phyloP scores from a whole-genome alignment of 1,139 yeast species.

The Lodderomyces elongisporus region DNA sequence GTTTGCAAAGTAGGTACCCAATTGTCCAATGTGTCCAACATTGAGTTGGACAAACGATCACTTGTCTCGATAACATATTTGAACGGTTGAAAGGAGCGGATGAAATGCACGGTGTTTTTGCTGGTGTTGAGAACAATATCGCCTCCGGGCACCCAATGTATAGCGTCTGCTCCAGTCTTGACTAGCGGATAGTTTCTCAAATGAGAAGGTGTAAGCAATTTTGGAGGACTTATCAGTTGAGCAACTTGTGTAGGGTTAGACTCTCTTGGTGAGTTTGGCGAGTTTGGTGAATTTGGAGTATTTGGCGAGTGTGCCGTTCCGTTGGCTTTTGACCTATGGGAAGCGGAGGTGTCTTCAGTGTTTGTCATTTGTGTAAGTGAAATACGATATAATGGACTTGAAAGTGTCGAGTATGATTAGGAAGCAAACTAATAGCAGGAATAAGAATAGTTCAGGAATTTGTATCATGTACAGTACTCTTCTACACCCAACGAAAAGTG shows the following conservation, averaged over 20 bases:
- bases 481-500: too few species aligned
- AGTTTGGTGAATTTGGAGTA: too few species aligned
- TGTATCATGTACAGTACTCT: too few species aligned
- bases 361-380: too few species aligned
- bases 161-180: slow-evolving; percentile 15
- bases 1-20: slow-evolving; percentile 33
- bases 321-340: too few species aligned
- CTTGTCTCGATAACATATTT: slow-evolving; percentile 22
- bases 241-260: too few species aligned
- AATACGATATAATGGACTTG: slow-evolving; percentile 9
- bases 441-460: slow-evolving; percentile 12
- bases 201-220: slow-evolving; percentile 14
- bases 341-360: too few species aligned
- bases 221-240: neutral
- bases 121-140: slow-evolving; percentile 8
- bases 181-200: slow-evolving; percentile 24
- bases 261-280: too few species aligned
- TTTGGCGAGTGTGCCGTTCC: too few species aligned
- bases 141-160: slow-evolving; percentile 19
- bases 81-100: slow-evolving; percentile 23
- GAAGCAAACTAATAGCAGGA: slow-evolving; percentile 12
- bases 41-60: slow-evolving; percentile 27
- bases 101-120: slow-evolving; percentile 15
- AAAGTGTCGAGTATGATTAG: slow-evolving; percentile 13
- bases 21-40: slow-evolving; percentile 33